A percentile compares a stretch with the other conserved stretches of the same genome.
Evolutionary conservation across 371 early-diverging fungal species (phyloP).

Genomic region (Mortierella sp.): DNA sequence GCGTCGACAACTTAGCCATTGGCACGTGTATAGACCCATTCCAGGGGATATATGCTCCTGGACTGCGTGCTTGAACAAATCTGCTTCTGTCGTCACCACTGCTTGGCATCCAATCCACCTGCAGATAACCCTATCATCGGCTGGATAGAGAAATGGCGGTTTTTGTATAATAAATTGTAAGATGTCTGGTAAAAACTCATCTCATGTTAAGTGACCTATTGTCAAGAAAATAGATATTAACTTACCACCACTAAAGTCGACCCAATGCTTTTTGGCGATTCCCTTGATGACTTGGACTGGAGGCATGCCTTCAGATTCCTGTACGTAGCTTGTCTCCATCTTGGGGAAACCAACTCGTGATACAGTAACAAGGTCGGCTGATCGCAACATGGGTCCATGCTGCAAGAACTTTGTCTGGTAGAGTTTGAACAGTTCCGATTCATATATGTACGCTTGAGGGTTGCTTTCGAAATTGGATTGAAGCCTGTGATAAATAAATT

Average conservation of each 20-base stretch:
- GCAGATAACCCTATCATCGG: conserved; percentile 54
- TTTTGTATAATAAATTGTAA: neutral
- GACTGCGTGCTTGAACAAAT: conserved; percentile 63
- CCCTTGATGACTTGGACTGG: conserved; percentile 52
- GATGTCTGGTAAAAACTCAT: neutral
- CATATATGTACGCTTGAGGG: conserved; percentile 46
- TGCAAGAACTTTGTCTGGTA: conserved; percentile 45
- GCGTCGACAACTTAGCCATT: conserved; percentile 67
- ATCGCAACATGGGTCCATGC: conserved; percentile 51
- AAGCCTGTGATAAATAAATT: conserved; percentile 29
- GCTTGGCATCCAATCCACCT: conserved; percentile 64
- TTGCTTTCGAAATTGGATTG: conserved; percentile 56
- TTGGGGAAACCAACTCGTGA: conserved; percentile 53
- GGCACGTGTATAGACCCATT: conserved; percentile 58
- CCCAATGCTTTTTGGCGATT: conserved; percentile 53
- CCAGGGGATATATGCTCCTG: conserved; percentile 59
- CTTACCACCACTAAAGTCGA: conserved; percentile 54
- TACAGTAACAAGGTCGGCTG: conserved; percentile 49
- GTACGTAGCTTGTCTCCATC: conserved; percentile 48
- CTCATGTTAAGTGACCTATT: neutral
- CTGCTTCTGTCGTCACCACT: conserved; percentile 60
- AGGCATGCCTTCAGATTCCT: conserved; percentile 25
- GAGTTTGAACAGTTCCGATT: conserved; percentile 48
- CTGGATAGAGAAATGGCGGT: neutral
- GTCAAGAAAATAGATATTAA: neutral